These are phyloP conservation scores for Setaria viridis DNA, from an alignment of 202 grass and related monocot species.

Conservation along the genomic window DNA sequence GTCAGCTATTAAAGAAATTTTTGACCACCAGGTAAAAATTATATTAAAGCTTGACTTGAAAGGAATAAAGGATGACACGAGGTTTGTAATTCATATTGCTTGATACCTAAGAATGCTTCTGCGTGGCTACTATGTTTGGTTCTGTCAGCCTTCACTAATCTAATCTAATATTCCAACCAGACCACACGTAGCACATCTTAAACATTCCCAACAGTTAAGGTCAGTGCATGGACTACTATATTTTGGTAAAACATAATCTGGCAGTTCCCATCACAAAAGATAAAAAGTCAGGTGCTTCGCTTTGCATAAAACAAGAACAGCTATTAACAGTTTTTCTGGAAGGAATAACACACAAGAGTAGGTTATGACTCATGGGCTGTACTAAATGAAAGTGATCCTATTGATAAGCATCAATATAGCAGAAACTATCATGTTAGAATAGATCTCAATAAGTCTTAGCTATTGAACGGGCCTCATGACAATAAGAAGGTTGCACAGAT, in stretches of 20 bases:
- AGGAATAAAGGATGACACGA: constrained; percentile 26
- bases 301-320: too few relatives aligned
- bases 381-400: not conserved
- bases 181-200: constrained; percentile 3
- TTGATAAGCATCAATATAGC: not conserved
- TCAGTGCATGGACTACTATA: constrained; percentile 13
- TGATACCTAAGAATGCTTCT: constrained; percentile 36
- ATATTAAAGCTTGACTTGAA: constrained; percentile 29
- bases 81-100: constrained; percentile 34
- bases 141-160: not conserved
- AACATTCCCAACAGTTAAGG: not conserved
- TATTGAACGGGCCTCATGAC: not conserved
- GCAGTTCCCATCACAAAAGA: too few relatives aligned
- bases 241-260: too few relatives aligned
- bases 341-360: not conserved
- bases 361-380: not conserved
- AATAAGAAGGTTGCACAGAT: constrained; percentile 4
- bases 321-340: too few relatives aligned
- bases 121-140: not conserved
- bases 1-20: constrained; percentile 25
- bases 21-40: not conserved
- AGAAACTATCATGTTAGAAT: not conserved
- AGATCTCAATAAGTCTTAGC: constrained; percentile 14
- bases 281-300: too few relatives aligned
- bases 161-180: not conserved